Conservation (phyloP, 2,329 filamentous ascomycete species). For the Diaporthe nobilis region DNA sequence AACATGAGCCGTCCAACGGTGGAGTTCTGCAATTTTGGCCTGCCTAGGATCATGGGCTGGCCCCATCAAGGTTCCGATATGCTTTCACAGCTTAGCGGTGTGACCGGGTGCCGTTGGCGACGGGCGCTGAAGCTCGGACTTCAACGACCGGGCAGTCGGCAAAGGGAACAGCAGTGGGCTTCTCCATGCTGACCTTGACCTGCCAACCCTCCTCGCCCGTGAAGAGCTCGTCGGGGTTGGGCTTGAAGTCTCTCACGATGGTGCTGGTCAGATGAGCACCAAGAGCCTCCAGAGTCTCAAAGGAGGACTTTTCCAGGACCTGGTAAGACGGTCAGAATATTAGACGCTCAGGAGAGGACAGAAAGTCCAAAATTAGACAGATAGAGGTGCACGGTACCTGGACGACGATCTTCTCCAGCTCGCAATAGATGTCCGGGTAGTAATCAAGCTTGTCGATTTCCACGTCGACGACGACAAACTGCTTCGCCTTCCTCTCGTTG, state of each 20-base stretch:
- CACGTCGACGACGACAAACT: slow-evolving; percentile 75
- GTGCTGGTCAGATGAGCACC: slow-evolving; percentile 62
- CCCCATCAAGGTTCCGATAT: neutral
- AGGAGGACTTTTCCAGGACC: slow-evolving; percentile 69
- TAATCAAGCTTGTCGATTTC: slow-evolving; percentile 69
- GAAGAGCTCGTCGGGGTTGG: slow-evolving; percentile 48
- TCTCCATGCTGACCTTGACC: slow-evolving; percentile 75
- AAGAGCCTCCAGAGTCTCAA: slow-evolving; percentile 75
- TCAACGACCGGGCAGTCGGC: slow-evolving; percentile 81
- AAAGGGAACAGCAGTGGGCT: slow-evolving; percentile 80
- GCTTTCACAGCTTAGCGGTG: slow-evolving; percentile 17
- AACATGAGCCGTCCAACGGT: neutral
- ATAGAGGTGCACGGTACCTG: slow-evolving; percentile 60
- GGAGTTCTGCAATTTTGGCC: neutral
- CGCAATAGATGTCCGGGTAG: slow-evolving; percentile 64
- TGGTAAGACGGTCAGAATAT: slow-evolving; percentile 47
- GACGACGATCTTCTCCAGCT: slow-evolving; percentile 72
- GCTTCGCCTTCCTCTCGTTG: slow-evolving; percentile 77
- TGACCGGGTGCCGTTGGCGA: slow-evolving; percentile 27
- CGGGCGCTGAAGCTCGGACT: slow-evolving; percentile 55
- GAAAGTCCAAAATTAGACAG: slow-evolving; percentile 16
- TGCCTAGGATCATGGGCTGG: slow-evolving; percentile 12
- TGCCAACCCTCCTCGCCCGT: slow-evolving; percentile 59
- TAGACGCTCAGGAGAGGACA: neutral
- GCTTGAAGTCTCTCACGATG: slow-evolving; percentile 61